Evolutionary conservation across 345 rosid genomes (phyloP), one percentile per base, ranked within the genome.

Genomic region (Salix viminalis): DNA sequence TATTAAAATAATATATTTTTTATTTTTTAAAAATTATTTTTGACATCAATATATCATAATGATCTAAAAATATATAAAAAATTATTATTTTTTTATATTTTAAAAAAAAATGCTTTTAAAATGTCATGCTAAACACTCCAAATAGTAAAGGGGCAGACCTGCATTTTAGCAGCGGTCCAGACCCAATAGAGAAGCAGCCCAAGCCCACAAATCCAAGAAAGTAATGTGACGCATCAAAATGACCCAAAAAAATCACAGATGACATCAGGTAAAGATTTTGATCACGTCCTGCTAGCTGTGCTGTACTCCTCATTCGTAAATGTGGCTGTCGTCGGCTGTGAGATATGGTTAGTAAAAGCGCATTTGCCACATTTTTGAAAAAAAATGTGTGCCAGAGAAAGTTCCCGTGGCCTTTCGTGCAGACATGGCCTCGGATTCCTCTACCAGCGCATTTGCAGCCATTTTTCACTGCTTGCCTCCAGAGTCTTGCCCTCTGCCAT

Each of bases 391-490:
- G 36, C 36, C 36, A 34, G 0, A 34, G 80, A 79, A 72, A 34
- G 75, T 72, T 78, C 79, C 64, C 64, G 3, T 26, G 46, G 46
- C 4, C 36, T 61, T 75, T 46, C 77, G 60, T 5, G 1, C 15
- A 48, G 73, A 44, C 64, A 41, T 10, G 50, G 68, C 67, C 46
- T 39, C 26, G 42, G 80, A 73, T 76, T 73, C 75, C 70, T 32
- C 56, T 60, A 16, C 65, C 72, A 46, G 76, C 81, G 75, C 76
- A 67, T 41, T 66, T 70, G 81, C 81, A 16, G 81, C 81, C 77
- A 70, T 46, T 73, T 76, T 75, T 83, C 69, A 79, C 76, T 69
- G 76, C 72, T 68, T 42, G 14, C 46, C 46, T 12, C 75, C 62
- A 62, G 72, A 7, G 8, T 58, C 26, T 67, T 69, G 71, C 68